Percentiles rank a stretch among this genome's conserved stretches.
phyloP scores from a whole-genome alignment of 257 asterid species.

The Solanum etuberosum region DNA sequence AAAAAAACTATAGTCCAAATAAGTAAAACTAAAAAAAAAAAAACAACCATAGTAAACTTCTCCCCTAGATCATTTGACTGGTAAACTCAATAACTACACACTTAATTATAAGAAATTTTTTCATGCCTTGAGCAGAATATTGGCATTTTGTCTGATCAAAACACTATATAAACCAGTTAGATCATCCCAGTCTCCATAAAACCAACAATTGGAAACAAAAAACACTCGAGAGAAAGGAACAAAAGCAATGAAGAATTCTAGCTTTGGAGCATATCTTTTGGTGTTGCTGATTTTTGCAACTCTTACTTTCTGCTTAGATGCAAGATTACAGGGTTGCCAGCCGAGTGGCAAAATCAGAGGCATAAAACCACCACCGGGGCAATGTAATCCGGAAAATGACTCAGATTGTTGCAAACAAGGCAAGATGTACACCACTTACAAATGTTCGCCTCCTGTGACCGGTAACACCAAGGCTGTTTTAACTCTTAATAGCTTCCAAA shows the following conservation, averaged over 20 bases:
- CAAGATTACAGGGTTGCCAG: slow-evolving; percentile 7
- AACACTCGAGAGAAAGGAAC: background rate
- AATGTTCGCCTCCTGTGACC: slow-evolving; percentile 20
- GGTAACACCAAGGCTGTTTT: slow-evolving; percentile 19
- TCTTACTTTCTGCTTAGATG: background rate
- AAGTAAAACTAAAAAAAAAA: background rate
- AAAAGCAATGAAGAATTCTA: background rate
- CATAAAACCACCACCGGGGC: slow-evolving; percentile 28
- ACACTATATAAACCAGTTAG: background rate
- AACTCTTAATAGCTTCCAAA: slow-evolving; percentile 27
- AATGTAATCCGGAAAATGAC: slow-evolving; percentile 26
- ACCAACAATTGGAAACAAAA: background rate
- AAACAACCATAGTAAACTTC: background rate
- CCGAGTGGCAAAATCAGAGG: slow-evolving; percentile 27
- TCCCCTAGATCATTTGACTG: background rate
- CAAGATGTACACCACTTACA: slow-evolving; percentile 20
- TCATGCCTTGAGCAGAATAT: background rate
- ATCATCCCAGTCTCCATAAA: background rate
- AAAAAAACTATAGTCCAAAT: background rate
- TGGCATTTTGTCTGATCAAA: background rate
- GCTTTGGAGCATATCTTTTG: background rate
- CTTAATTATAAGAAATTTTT: background rate
- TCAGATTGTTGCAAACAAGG: slow-evolving; percentile 24
- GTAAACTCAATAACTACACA: background rate
- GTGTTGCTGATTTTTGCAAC: background rate